Evolutionary conservation across 495 filamentous ascomycete species (phyloP).

Genomic region (Penicillium waksmanii): DNA sequence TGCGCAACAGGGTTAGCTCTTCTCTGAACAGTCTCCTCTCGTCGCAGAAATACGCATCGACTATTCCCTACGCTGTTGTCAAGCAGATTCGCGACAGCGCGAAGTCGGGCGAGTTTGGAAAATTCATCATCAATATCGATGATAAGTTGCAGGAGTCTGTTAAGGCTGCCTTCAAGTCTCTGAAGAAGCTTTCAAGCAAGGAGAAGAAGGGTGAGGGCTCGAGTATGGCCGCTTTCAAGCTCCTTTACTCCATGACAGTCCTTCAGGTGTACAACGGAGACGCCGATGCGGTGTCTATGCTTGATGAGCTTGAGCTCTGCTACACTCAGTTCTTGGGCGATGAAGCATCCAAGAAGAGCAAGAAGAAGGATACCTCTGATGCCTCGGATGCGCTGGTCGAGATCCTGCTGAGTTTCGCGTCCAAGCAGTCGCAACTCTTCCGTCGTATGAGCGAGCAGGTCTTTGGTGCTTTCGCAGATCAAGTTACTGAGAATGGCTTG

Average conservation of each 20-base stretch:
- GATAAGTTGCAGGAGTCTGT: conserved; percentile 62
- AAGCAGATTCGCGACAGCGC: conserved; percentile 51
- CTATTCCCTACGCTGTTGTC: conserved; percentile 55
- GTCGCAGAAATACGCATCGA: conserved; percentile 57
- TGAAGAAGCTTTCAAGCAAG: conserved; percentile 71
- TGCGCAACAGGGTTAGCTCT: conserved; percentile 68
- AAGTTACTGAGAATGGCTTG: conserved; percentile 71
- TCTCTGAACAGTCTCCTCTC: conserved; percentile 70
- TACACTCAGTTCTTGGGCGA: conserved; percentile 64
- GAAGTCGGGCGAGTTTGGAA: conserved; percentile 45
- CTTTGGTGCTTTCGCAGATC: conserved; percentile 74
- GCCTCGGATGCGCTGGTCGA: conserved; percentile 80
- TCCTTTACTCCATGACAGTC: conserved; percentile 84
- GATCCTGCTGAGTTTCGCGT: conserved; percentile 82
- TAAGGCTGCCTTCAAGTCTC: conserved; percentile 62
- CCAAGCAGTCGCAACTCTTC: conserved; percentile 82
- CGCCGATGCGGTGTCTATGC: conserved; percentile 74
- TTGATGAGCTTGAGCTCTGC: conserved; percentile 73
- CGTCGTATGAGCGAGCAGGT: conserved; percentile 85
- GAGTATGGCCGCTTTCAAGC: conserved; percentile 63
- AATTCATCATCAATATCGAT: conserved; percentile 63
- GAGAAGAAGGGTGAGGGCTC: conserved; percentile 43
- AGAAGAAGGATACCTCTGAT: conserved; percentile 61
- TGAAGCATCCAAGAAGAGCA: conserved; percentile 49
- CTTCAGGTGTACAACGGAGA: conserved; percentile 90